Conservation (phyloP, 805 yeast species). For the Myxozyma sirexii region DNA sequence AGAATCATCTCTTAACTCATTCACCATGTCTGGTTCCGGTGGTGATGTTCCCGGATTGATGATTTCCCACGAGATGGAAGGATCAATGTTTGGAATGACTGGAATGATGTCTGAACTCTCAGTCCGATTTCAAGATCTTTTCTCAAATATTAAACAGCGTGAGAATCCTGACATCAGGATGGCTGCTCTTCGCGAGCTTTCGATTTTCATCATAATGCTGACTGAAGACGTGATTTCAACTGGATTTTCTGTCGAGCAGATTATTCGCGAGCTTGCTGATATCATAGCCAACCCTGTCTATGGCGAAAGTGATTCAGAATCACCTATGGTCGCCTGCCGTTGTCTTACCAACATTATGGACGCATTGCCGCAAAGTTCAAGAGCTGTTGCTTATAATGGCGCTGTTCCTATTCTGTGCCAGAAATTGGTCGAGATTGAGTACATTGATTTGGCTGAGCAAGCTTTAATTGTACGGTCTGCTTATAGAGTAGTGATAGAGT, state of each 20-base stretch:
- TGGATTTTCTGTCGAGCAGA: conserved; percentile 57
- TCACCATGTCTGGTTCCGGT: conserved; percentile 8
- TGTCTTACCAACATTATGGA: conserved; percentile 81
- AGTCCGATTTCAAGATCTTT: conserved; percentile 35
- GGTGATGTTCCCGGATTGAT: conserved; percentile 20
- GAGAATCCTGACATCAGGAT: conserved; percentile 40
- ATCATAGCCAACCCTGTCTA: conserved; percentile 61
- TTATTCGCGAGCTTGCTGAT: conserved; percentile 58
- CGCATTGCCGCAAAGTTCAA: conserved; percentile 65
- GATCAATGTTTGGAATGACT: conserved; percentile 27
- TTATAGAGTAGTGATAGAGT: no score
- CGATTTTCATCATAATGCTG: conserved; percentile 42
- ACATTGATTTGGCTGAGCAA: conserved; percentile 91
- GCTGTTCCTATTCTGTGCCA: conserved; percentile 66
- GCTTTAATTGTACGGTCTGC: conserved; percentile 64
- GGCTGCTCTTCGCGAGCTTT: conserved; percentile 42
- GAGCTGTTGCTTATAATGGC: conserved; percentile 63
- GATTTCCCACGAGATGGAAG: conserved; percentile 29
- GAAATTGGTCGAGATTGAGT: conserved; percentile 72
- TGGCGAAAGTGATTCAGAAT: conserved; percentile 64
- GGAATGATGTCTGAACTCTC: conserved; percentile 38
- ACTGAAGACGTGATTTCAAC: conserved; percentile 39
- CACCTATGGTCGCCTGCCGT: conserved; percentile 82
- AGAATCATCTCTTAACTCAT: conserved; percentile 3
- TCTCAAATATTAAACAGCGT: conserved; percentile 36